These are phyloP conservation scores for Citrus sinensis DNA, from an alignment of 345 rosid genomes.

Conservation along the genomic window DNA sequence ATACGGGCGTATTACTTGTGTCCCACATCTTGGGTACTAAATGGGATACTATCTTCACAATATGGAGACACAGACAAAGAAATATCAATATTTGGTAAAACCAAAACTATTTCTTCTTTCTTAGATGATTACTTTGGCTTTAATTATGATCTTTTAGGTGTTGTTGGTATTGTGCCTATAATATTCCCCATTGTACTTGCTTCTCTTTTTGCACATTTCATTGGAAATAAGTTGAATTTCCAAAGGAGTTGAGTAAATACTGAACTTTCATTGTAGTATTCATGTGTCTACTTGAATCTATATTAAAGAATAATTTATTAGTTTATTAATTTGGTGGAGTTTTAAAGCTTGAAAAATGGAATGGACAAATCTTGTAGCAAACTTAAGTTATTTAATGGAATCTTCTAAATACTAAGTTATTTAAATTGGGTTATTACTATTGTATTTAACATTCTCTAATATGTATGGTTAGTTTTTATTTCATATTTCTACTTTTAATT, in stretches of 20 bases:
- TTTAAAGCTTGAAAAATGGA: no score
- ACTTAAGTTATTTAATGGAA: background rate
- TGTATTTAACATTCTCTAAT: no score
- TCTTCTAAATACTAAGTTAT: slow-evolving; percentile 10
- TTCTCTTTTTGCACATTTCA: slow-evolving; percentile 21
- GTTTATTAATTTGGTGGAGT: no score
- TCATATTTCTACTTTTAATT: no score
- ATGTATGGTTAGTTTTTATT: no score
- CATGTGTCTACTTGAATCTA: no score
- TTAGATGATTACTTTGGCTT: slow-evolving; percentile 28
- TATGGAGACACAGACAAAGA: slow-evolving; percentile 12
- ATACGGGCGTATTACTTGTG: slow-evolving; percentile 3
- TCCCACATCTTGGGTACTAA: slow-evolving; percentile 34
- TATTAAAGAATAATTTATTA: no score
- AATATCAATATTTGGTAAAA: slow-evolving; percentile 3
- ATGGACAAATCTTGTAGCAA: no score
- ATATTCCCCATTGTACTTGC: slow-evolving; percentile 22
- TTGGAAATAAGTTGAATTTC: slow-evolving; percentile 21
- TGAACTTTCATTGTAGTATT: no score
- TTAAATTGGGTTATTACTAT: no score
- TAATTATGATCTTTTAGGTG: slow-evolving; percentile 20
- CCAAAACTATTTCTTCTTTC: background rate
- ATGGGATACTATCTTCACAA: slow-evolving; percentile 27
- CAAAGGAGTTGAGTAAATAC: slow-evolving; percentile 18
- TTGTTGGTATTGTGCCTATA: slow-evolving; percentile 21